Evolutionary conservation across 129 eudicot genomes (phyloP), one percentile per base, ranked within the genome.

Genomic region (Lonicera japonica): DNA sequence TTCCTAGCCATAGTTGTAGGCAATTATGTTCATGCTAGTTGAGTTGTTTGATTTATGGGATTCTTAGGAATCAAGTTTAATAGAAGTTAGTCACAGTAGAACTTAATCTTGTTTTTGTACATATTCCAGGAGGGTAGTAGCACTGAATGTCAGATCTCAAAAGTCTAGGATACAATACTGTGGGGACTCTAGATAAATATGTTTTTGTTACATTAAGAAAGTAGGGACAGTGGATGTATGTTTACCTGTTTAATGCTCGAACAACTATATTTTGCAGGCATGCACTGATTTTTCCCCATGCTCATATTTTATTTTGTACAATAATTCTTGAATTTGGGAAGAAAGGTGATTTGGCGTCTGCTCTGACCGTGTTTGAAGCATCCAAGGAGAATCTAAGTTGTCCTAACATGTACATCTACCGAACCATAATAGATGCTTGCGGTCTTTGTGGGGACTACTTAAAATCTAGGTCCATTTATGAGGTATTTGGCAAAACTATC

Each of bases 351-450:
- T 61, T 91, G 76, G 75, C 60, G 63, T 82, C 95, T 70, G 96
- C 98, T 56, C 63, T 80, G 56, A 64, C 73, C 59, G 88, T 75
- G 56, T 91, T 84, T 66, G 88, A 91, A 87, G 88, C 84, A 68
- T 87, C 96, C 62, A 84, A 75, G 75, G 67, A 80, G 72, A 79
- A 75, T 21, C 47, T 75, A 60, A 80, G 75, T 40, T 63, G 77
- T 52, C 86, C 88, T 9, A 91, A 91, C 73, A 84, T 87, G 98
- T 86, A 82, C 69, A 83, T 71, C 59, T 91, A 78, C 73, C 94
- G 98, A 66, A 77, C 98, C 53, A 76, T 87, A 39, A 87, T 91
- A 72, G 98, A 91, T 84, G 98, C 79, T 15, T 91, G 98, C 55
- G 98, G 98, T 69, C 86, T 87, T 73, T 91, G 94, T 80, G 84